Conservation (phyloP, 768 basidiomycete genomes). For the Psilocybe cyanescens region DNA sequence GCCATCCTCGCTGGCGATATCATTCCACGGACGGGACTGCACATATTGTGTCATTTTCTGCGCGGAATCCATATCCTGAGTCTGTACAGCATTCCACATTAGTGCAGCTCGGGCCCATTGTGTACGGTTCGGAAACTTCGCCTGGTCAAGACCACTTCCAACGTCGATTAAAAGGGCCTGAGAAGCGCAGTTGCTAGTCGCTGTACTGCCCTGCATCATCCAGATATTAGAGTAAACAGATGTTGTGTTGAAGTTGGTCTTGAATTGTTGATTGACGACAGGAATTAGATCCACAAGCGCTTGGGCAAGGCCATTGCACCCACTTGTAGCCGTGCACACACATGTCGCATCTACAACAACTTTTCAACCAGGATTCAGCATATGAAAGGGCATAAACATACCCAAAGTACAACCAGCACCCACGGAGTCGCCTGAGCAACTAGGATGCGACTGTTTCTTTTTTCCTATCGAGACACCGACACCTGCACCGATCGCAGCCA, state of each 20-base stretch:
- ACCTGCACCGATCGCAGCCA: slow-evolving; percentile 46
- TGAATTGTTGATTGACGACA: slow-evolving; percentile 49
- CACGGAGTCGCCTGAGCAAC: slow-evolving; percentile 46
- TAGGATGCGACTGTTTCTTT: slow-evolving; percentile 20
- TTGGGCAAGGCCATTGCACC: slow-evolving; percentile 58
- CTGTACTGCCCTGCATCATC: slow-evolving; percentile 47
- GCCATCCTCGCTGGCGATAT: slow-evolving; percentile 41
- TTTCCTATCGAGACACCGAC: slow-evolving; percentile 45
- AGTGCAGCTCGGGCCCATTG: slow-evolving; percentile 62
- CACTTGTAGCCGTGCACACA: slow-evolving; percentile 53
- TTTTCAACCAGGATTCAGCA: not conserved
- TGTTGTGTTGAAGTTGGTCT: slow-evolving; percentile 44
- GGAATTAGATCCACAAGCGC: slow-evolving; percentile 54
- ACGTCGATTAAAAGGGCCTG: slow-evolving; percentile 63
- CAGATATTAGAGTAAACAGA: slow-evolving; percentile 55
- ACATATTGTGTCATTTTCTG: slow-evolving; percentile 50
- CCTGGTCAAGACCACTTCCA: slow-evolving; percentile 43
- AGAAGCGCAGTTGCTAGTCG: slow-evolving; percentile 48
- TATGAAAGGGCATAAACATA: slow-evolving; percentile 31
- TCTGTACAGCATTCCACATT: slow-evolving; percentile 61
- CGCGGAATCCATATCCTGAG: slow-evolving; percentile 45
- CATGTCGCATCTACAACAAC: slow-evolving; percentile 59
- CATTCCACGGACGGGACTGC: slow-evolving; percentile 49
- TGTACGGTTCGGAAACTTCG: slow-evolving; percentile 50
- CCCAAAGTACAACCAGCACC: slow-evolving; percentile 61